Conservation (phyloP, 352 stramenopile genomes). For the Phytophthora hibernalis region DNA sequence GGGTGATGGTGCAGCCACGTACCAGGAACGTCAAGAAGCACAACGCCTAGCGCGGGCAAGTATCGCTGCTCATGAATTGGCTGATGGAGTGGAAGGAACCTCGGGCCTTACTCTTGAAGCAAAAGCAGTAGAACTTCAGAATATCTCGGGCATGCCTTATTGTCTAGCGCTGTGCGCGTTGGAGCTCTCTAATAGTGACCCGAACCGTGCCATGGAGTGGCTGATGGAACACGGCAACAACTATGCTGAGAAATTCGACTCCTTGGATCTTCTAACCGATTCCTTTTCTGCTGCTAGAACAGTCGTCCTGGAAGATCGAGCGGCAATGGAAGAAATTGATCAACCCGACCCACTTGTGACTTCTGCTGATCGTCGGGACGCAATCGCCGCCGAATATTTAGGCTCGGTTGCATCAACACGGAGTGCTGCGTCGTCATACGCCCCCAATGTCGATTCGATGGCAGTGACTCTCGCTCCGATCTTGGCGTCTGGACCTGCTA, state of each 20-base stretch:
- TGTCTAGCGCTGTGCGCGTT: constrained; percentile 67
- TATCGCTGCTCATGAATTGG: constrained; percentile 39
- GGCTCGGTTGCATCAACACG: constrained; percentile 24
- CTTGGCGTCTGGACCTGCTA: constrained; percentile 52
- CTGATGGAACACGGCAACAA: constrained; percentile 82
- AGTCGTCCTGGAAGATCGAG: constrained; percentile 59
- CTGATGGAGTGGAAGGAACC: constrained; percentile 24
- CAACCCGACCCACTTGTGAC: constrained; percentile 71
- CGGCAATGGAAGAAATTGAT: constrained; percentile 83
- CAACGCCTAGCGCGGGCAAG: constrained; percentile 59
- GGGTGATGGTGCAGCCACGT: constrained; percentile 70
- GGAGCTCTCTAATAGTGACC: constrained; percentile 81
- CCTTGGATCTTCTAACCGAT: constrained; percentile 53
- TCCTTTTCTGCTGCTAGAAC: constrained; percentile 55
- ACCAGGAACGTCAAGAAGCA: constrained; percentile 75
- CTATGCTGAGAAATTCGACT: constrained; percentile 66
- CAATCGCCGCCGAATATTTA: constrained; percentile 28
- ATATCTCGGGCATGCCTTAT: constrained; percentile 81
- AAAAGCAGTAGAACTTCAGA: constrained; percentile 76
- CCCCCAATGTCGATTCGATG: constrained; percentile 74
- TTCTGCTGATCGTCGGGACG: constrained; percentile 20
- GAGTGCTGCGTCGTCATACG: constrained; percentile 16
- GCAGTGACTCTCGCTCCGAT: constrained; percentile 82
- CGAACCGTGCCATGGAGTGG: constrained; percentile 90
- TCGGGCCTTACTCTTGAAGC: constrained; percentile 49